Percentiles rank a stretch among this genome's conserved stretches.
Conservation (phyloP, 352 stramenopile genomes). For the Phytopythium delawarense region DNA sequence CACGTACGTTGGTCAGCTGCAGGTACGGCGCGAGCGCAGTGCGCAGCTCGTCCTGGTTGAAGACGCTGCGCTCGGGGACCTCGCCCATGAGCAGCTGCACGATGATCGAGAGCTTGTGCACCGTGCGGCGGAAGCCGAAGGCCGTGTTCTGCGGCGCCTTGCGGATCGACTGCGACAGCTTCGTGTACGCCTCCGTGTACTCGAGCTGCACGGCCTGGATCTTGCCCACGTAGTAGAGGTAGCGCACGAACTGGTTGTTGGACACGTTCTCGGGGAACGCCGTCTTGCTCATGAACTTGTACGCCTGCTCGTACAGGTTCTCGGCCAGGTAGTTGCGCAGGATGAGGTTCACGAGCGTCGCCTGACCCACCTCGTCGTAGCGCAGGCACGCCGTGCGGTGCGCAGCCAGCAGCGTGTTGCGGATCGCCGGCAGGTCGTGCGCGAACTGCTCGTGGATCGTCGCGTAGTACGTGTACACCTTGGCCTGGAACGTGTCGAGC, state of each 20-base stretch:
- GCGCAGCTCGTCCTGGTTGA: slow-evolving; percentile 89
- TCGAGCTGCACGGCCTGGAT: slow-evolving; percentile 97
- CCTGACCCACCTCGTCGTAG: slow-evolving; percentile 89
- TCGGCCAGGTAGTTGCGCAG: slow-evolving; percentile 88
- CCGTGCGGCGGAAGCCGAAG: slow-evolving; percentile 93
- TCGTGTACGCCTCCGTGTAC: slow-evolving; percentile 96
- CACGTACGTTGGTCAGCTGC: slow-evolving; percentile 90
- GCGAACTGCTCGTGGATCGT: slow-evolving; percentile 68
- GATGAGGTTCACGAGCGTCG: slow-evolving; percentile 89
- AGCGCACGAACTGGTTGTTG: slow-evolving; percentile 99
- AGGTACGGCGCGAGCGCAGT: slow-evolving; percentile 93
- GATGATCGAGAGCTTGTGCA: slow-evolving; percentile 96
- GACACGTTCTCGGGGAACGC: slow-evolving; percentile 88
- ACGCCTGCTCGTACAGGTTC: slow-evolving; percentile 91
- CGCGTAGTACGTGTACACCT: slow-evolving; percentile 76
- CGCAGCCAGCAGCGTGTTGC: slow-evolving; percentile 60
- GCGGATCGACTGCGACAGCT: slow-evolving; percentile 94
- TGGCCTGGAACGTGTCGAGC: slow-evolving; percentile 74
- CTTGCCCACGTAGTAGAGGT: slow-evolving; percentile 96
- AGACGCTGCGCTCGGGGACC: slow-evolving; percentile 94
- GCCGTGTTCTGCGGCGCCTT: slow-evolving; percentile 96
- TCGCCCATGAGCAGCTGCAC: slow-evolving; percentile 98
- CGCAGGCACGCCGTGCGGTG: slow-evolving; percentile 87
- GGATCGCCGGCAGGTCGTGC: slow-evolving; percentile 54
- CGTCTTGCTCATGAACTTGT: slow-evolving; percentile 91